Base-by-base conservation (phyloP, 495 filamentous ascomycete species). In the Tuber melanosporum region DNA sequence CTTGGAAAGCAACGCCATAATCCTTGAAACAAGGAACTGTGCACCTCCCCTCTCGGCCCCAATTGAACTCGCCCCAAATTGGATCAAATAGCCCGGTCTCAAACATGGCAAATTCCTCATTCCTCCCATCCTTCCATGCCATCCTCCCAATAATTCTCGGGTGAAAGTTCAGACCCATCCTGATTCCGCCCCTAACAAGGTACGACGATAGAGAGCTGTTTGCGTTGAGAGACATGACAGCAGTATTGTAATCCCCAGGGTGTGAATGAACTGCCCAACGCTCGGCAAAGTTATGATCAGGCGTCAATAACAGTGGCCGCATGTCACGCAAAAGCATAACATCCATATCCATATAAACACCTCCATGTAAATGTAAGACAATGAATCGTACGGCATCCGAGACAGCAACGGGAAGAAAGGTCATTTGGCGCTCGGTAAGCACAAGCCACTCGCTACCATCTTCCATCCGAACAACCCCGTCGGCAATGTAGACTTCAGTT, bases 81-180 rank as follows among this genome's bases (percentile, higher is more conserved):
- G 88, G 88, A 76, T 89, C 88, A 74, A 89, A 89, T 1, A 87
- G 83, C 1, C 87, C 88, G 7, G 87, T 89, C 77, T 89, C 88
- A 57, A 89, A 85, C 88, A 89, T 89, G 6, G 85, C 79, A 47
- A 89, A 85, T 72, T 89, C 88, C 26, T 86, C 83, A 70, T 87
- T 87, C 20, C 87, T 83, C 0, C 85, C 85, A 74, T 89, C 88
- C 75, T 87, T 87, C 86, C 87, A 88, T 12, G 88, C 85, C 88
- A 89, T 89, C 6, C 87, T 83, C 0, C 88, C 88, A 41, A 89
- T 84, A 4, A 89, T 86, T 10, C 87, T 82, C 0, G 88, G 88
- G 75, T 89, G 88, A 82, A 88, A 89, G 73, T 89, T 89, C 70
- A 89, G 82, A 1, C 88, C 88, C 88, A 89, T 89, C 42, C 88